Base-by-base conservation (phyloP, 2,329 filamentous ascomycete genomes). In the Paecilomyces formosus region DNA sequence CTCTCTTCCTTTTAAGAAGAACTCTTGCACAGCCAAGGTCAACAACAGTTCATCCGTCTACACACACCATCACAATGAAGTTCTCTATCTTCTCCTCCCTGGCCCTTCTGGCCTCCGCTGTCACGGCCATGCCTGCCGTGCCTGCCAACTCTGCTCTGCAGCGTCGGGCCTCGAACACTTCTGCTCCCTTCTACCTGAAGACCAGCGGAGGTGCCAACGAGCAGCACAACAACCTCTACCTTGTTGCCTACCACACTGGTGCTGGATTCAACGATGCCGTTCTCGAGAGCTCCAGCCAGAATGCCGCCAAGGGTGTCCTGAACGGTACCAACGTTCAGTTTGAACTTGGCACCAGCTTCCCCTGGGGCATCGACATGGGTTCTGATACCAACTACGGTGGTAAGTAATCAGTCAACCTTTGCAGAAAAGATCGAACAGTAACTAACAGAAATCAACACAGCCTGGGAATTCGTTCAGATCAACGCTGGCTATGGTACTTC, bases 181-280 rank as follows among this genome's bases (percentile, higher is more conserved):
- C 61, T 56, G 64, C 64, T n/a, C 55, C 63, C 31, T 74, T 74
- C 62, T 63, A 67, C 56, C 64, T 76, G 31, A 75, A 74, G 62
- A 70, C 74, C 21, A 59, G 62, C n/a, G 66, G 61, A 12, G 63
- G 69, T 9, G 56, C 58, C 22, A 65, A 68, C 54, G 22, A 61
- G 0, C 53, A 65, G 1, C 68, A 73, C 61, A 73, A 75, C 62
- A 58, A 71, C 60, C 69, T 75, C 56, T 76, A 71, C 30, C 65
- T 76, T 28, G 67, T 68, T 28, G 63, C 67, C 39, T 77, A 74
- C 61, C 74, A 76, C 65, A 74, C 72, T n/a, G 72, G 71, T 18
- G 74, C 74, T n/a, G 74, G 72, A 13, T 57, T 71, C 28, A 72
- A 69, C 31, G 74, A 75, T 59, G 73, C 72, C 9, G 72, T 75